phyloP scores from a whole-genome alignment of 306 rosid genomes.

The Cicer chorassanicum region DNA sequence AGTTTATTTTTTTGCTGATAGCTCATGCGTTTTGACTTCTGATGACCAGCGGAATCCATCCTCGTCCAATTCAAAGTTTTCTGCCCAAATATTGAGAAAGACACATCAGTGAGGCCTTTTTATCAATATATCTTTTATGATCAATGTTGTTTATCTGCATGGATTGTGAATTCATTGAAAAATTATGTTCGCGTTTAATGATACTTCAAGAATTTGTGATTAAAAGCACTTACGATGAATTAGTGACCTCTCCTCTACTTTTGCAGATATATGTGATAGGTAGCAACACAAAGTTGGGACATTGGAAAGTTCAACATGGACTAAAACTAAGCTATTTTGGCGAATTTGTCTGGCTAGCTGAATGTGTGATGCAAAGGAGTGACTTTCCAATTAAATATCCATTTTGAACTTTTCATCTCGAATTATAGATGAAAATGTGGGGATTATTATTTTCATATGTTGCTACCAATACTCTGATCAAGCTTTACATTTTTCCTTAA shows the following conservation, averaged over 20 bases:
- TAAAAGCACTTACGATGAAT: slow-evolving; percentile 37
- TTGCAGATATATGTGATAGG: slow-evolving; percentile 81
- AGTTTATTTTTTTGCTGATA: slow-evolving; percentile 38
- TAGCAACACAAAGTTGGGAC: slow-evolving; percentile 73
- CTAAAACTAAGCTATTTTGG: slow-evolving; percentile 81
- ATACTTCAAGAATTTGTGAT: slow-evolving; percentile 10
- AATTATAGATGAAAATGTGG: slow-evolving; percentile 14
- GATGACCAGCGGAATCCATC: slow-evolving; percentile 59
- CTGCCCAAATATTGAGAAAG: slow-evolving; percentile 80
- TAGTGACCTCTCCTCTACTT: slow-evolving; percentile 36
- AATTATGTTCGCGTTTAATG: slow-evolving; percentile 22
- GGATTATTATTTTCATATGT: slow-evolving; percentile 37
- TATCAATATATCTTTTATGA: slow-evolving; percentile 26
- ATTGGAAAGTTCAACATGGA: slow-evolving; percentile 74
- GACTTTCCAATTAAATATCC: slow-evolving; percentile 91
- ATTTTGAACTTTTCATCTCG: slow-evolving; percentile 41
- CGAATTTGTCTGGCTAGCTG: slow-evolving; percentile 85
- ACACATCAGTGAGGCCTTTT: slow-evolving; percentile 63
- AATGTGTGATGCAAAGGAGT: slow-evolving; percentile 62
- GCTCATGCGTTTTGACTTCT: slow-evolving; percentile 42
- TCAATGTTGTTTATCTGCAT: slow-evolving; percentile 40
- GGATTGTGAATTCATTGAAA: slow-evolving; percentile 16
- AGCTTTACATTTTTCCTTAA: slow-evolving; percentile 60
- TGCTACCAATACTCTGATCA: slow-evolving; percentile 8
- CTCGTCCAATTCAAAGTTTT: slow-evolving; percentile 73